Evolutionary conservation across 2,329 filamentous ascomycete species (phyloP).

Genomic region (Xylariaceae sp.): DNA sequence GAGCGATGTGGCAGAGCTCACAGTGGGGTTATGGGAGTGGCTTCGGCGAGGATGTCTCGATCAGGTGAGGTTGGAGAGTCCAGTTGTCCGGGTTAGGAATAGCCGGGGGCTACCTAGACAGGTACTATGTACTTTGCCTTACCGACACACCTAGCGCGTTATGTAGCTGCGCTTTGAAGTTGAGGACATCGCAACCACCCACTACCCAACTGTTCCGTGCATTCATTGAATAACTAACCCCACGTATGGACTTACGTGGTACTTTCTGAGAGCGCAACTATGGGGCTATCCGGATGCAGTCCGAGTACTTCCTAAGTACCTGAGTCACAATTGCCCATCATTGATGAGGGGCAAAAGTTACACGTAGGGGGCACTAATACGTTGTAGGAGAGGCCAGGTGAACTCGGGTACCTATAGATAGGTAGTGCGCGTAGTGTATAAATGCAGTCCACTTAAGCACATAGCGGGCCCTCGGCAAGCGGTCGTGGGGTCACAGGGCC

Average conservation of each 20-base stretch:
- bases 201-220: too few species aligned
- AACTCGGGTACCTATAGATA: background rate
- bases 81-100: conserved; percentile 14
- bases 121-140: background rate
- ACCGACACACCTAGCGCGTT: background rate
- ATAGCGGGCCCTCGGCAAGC: conserved; percentile 5
- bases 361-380: too few species aligned
- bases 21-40: conserved; percentile 17
- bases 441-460: conserved; percentile 8
- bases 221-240: too few species aligned
- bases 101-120: background rate
- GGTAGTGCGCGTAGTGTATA: background rate
- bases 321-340: too few species aligned
- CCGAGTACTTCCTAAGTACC: too few species aligned
- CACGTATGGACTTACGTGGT: too few species aligned
- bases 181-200: too few species aligned
- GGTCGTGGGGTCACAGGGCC: conserved; percentile 19
- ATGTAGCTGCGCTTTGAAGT: too few species aligned
- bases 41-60: conserved; percentile 17
- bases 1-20: conserved; percentile 4
- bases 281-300: too few species aligned
- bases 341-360: too few species aligned
- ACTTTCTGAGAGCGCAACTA: too few species aligned
- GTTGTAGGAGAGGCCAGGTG: too few species aligned
- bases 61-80: conserved; percentile 16